phyloP scores from a whole-genome alignment of 768 basidiomycete genomes.

The Lentinula aciculospora region DNA sequence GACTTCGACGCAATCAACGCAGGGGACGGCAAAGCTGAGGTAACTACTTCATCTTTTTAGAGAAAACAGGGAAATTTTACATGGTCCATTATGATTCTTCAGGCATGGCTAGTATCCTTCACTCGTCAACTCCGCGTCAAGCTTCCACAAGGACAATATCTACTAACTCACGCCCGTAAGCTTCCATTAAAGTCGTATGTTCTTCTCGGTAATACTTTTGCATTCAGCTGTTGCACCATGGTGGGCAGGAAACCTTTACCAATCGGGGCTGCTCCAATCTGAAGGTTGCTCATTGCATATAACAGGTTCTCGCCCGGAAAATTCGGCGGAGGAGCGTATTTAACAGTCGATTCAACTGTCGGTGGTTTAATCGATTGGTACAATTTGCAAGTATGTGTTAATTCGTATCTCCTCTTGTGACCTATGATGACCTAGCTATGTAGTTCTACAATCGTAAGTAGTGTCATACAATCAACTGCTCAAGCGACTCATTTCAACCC shows the following conservation, averaged over 20 bases:
- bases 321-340: constrained; percentile 49
- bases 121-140: constrained; percentile 42
- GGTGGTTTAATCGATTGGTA: constrained; percentile 65
- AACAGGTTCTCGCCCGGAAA: constrained; percentile 35
- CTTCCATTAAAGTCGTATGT: constrained; percentile 1
- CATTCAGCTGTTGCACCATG: constrained; percentile 43
- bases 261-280: background rate
- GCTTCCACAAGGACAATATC: constrained; percentile 43
- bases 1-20: constrained; percentile 58
- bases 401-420: constrained; percentile 8
- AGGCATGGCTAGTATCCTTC: constrained; percentile 50
- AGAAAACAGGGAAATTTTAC: background rate
- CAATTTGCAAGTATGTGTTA: constrained; percentile 39
- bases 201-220: background rate
- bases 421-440: background rate
- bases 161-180: constrained; percentile 54
- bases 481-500: background rate
- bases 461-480: background rate
- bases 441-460: constrained; percentile 42
- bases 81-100: background rate
- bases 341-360: constrained; percentile 44
- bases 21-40: constrained; percentile 48
- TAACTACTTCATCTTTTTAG: constrained; percentile 8
- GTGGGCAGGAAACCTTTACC: constrained; percentile 13
- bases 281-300: background rate